phyloP scores from a whole-genome alignment of 768 basidiomycete genomes.

The Vararia minispora region DNA sequence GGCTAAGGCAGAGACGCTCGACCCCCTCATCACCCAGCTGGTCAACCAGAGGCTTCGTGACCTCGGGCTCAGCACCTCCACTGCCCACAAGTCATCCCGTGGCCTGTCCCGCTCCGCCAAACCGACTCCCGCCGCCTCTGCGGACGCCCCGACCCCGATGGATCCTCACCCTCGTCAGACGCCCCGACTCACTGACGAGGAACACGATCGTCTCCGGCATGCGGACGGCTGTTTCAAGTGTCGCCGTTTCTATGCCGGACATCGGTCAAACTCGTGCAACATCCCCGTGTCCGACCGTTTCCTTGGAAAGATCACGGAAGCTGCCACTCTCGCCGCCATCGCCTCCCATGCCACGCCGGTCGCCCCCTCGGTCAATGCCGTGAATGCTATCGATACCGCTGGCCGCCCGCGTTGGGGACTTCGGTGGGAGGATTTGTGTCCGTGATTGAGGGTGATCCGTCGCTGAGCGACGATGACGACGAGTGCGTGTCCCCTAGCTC shows the following conservation, averaged over 20 bases:
- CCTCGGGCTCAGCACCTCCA: no score
- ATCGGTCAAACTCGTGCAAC: conserved; percentile 12
- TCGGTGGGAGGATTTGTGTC: no score
- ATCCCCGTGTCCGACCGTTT: conserved; percentile 10
- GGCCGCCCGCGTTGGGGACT: no score
- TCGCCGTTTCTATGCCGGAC: conserved; percentile 8
- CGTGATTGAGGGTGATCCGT: no score
- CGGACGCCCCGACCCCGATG: background rate
- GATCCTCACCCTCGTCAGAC: background rate
- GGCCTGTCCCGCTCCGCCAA: no score
- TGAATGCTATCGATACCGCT: background rate
- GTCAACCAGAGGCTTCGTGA: no score
- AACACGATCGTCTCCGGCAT: conserved; percentile 9
- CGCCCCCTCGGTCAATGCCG: background rate
- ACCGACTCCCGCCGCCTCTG: no score
- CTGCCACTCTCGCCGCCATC: background rate
- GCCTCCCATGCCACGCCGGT: background rate
- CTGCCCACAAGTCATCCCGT: no score
- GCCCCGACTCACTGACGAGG: conserved; percentile 3
- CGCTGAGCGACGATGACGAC: background rate
- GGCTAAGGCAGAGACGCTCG: no score
- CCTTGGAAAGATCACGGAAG: conserved; percentile 4
- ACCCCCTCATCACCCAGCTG: no score
- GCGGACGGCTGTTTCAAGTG: conserved; percentile 21
- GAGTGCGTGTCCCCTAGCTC: background rate